Evolutionary conservation across 1,139 yeast genomes (phyloP).

Genomic region (Zygosaccharomyces sapae): DNA sequence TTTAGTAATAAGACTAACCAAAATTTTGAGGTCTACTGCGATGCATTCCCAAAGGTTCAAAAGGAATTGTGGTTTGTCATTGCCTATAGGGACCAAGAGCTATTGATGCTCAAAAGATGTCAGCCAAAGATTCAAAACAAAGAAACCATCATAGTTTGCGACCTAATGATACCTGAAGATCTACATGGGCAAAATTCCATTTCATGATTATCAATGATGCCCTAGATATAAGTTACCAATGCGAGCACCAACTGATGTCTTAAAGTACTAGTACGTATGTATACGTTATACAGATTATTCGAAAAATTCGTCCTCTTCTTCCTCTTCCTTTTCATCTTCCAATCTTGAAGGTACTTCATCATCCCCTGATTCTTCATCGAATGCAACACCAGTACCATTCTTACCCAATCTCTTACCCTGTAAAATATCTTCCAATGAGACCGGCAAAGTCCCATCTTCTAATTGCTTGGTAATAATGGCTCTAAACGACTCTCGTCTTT

Average conservation of each 20-base stretch:
- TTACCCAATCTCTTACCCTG: constrained; percentile 42
- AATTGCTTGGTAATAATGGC: constrained; percentile 50
- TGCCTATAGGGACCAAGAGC: constrained; percentile 49
- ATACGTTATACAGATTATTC: constrained; percentile 34
- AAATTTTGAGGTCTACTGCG: constrained; percentile 67
- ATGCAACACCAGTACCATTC: constrained; percentile 26
- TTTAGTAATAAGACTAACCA: constrained; percentile 49
- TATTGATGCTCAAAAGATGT: constrained; percentile 62
- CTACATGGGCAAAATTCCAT: constrained; percentile 44
- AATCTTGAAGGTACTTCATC: constrained; percentile 10
- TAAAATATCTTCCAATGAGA: constrained; percentile 55
- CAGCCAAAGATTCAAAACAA: constrained; percentile 48
- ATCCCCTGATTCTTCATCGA: constrained; percentile 18
- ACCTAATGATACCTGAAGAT: constrained; percentile 49
- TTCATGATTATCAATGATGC: constrained; percentile 64
- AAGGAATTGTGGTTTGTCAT: constrained; percentile 92
- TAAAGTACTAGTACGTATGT: constrained; percentile 1
- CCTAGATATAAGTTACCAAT: constrained; percentile 48
- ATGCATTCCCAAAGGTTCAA: constrained; percentile 84
- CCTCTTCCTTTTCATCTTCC: constrained; percentile 14
- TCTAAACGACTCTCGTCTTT: constrained; percentile 47
- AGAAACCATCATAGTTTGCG: constrained; percentile 45
- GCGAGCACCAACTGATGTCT: constrained; percentile 16
- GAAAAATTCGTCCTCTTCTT: constrained; percentile 48
- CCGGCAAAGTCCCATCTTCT: constrained; percentile 51